Evolutionary conservation across 2,329 filamentous ascomycete species (phyloP).

Genomic region (Penicillium capsulatum): DNA sequence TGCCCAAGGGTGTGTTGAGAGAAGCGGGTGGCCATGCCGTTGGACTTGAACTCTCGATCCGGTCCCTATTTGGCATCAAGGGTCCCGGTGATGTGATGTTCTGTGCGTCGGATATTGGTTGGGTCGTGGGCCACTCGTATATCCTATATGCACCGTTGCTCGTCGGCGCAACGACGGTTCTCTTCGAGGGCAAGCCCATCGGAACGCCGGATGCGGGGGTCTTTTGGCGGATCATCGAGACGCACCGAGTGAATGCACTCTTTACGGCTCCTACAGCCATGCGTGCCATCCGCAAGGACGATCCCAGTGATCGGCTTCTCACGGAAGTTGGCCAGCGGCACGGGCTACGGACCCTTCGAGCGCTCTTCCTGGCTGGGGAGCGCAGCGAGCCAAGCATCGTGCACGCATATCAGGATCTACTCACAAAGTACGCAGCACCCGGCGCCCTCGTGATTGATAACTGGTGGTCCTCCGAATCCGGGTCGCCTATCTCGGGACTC

Average conservation of each 20-base stretch:
- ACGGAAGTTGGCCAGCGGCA: slow-evolving; percentile 60
- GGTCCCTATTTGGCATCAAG: slow-evolving; percentile 75
- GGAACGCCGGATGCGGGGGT: slow-evolving; percentile 82
- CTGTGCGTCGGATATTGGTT: slow-evolving; percentile 82
- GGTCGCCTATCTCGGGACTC: slow-evolving; percentile 64
- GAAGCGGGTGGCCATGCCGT: slow-evolving; percentile 85
- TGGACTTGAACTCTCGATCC: slow-evolving; percentile 74
- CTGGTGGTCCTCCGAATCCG: slow-evolving; percentile 71
- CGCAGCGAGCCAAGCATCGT: slow-evolving; percentile 84
- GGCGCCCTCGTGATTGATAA: slow-evolving; percentile 64
- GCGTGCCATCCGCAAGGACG: slow-evolving; percentile 79
- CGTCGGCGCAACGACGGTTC: slow-evolving; percentile 75
- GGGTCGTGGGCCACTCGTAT: slow-evolving; percentile 83
- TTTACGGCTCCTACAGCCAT: slow-evolving; percentile 87
- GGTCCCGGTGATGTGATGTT: slow-evolving; percentile 80
- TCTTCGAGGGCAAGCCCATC: slow-evolving; percentile 92
- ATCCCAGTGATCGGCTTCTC: slow-evolving; percentile 68
- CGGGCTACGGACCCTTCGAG: slow-evolving; percentile 67
- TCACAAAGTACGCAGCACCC: slow-evolving; percentile 61
- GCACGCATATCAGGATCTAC: slow-evolving; percentile 70
- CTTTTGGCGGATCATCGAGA: slow-evolving; percentile 82
- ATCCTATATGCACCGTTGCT: slow-evolving; percentile 87
- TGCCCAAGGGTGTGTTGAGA: slow-evolving; percentile 77
- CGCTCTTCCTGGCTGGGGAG: slow-evolving; percentile 82
- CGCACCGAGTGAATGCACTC: slow-evolving; percentile 77